Evolutionary conservation across 768 basidiomycete species (phyloP), one percentile per base, ranked within the genome.

Genomic region (Mycena epipterygia): DNA sequence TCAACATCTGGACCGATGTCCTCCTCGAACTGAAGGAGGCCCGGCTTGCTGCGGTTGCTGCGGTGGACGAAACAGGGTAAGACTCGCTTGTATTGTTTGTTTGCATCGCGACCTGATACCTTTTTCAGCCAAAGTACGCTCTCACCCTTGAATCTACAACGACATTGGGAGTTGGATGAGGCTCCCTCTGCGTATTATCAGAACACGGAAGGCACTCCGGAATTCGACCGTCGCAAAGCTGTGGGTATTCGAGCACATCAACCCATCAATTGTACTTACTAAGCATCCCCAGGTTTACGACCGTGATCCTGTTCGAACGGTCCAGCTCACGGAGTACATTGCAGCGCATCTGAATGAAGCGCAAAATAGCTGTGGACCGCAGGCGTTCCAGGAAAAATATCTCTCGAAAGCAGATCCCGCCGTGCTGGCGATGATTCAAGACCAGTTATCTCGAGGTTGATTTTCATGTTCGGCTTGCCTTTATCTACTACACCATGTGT

Each of bases 1-100:
- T 94, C 79, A 93, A 94, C 75, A 81, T 96, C 32, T 97, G 95
- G 95, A 82, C 93, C 42, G 95, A 96, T 71, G 95, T 96, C 7
- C 90, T 97, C 61, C 93, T 91, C 17, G 95, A 96, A 78, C 85
- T 96, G 58, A 93, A 91, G 76, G 96, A 97, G 79, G 89, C 89
- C 11, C 82, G 85, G 72, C 82, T 80, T 19, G 67, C 74, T 25
- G 72, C 70, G 17, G 68, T 70, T 12, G 76, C 73, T 27, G 76
- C 77, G 32, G 78, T 81, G 53, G 83, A 83, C 21, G 82, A 82
- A 68, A 79, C 78, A n/a, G 76, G 76, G 85, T 82, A 44, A 73
- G 76, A 78, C 27, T 33, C 16, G 1, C 7, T 41, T 39, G 27
- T 29, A 37, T 33, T n/a, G 9, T 27, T 27, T 23, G 16, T 25